Percentiles rank a stretch among this genome's conserved stretches.
phyloP scores from a whole-genome alignment of 495 filamentous ascomycete species.

The Thozetella sp. region DNA sequence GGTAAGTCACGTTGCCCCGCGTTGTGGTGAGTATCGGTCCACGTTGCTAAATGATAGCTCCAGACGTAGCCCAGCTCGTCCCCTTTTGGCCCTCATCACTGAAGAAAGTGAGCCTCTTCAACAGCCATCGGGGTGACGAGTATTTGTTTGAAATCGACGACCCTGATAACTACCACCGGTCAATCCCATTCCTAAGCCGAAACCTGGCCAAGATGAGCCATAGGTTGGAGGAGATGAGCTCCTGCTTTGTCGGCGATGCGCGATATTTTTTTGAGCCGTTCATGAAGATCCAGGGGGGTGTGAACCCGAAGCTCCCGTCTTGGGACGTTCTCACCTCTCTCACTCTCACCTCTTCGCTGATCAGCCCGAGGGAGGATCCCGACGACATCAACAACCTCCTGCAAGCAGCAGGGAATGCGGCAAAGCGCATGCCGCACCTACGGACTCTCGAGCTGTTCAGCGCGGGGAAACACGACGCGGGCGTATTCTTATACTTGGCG shows the following conservation, averaged over 20 bases:
- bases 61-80: not conserved
- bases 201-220: not conserved
- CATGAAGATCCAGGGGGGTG: not conserved
- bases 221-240: not conserved
- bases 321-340: not conserved
- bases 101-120: not conserved
- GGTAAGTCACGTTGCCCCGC: not conserved
- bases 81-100: not conserved
- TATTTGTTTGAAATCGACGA: not conserved
- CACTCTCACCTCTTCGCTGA: not conserved
- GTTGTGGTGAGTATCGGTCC: not conserved
- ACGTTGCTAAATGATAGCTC: not conserved
- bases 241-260: not conserved
- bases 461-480: not conserved
- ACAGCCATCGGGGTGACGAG: not conserved
- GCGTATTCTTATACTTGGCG: not conserved
- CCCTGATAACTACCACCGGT: not conserved
- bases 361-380: not conserved
- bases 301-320: not conserved
- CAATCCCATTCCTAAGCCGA: not conserved
- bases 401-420: not conserved
- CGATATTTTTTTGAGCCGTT: constrained; percentile 3
- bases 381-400: not conserved
- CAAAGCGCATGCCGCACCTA: constrained; percentile 3
- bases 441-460: constrained; percentile 1